Evolutionary conservation across 1,284 basidiomycete species (phyloP), one percentile per base, ranked within the genome.

Genomic region (Ustilago hordei): DNA sequence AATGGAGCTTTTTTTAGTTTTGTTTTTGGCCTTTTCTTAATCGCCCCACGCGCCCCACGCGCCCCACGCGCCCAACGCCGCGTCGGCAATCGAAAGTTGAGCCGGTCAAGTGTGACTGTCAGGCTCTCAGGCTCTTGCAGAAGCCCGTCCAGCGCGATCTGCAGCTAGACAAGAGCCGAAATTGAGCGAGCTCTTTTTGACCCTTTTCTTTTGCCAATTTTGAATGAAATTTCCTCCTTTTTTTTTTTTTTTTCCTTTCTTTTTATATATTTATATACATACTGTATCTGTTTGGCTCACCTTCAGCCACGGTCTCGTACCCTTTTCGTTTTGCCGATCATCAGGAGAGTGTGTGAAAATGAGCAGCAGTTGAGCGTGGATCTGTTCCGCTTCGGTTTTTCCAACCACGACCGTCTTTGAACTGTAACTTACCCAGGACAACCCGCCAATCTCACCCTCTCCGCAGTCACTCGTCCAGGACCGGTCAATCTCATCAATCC

Each of bases 371-470:
- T 9, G 31, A 50, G 48, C 48, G 48, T 50, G 48, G 48, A 23
- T 50, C 15, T 50, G 48, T 13, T 32, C 48, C 48, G 48, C 48
- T 7, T 50, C 48, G 48, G 59, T 43, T 60, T n/a, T 48, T 38
- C 8, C 58, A 36, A 60, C 58, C 58, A 32, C 23, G 34, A 58
- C 28, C 48, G 23, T 28, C 53, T 28, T 8, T 47, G 19, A 59
- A 36, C n/a, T 34, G 56, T 47, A 34, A 62, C 60, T 62, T 62
- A 62, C 41, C 60, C 55, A 53, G 55, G 45, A 48, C 61, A 62
- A 60, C 45, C 61, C 61, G 54, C 61, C 48, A 63, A 63, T 56
- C 61, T 63, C 56, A 63, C 61, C 55, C 60, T 55, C 53, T 36
- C 55, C 38, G 43, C 47, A 48, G 53, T 61, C 45, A 52, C n/a